Conservation (phyloP, 1,284 basidiomycete species). For the Naganishia liquefaciens region DNA sequence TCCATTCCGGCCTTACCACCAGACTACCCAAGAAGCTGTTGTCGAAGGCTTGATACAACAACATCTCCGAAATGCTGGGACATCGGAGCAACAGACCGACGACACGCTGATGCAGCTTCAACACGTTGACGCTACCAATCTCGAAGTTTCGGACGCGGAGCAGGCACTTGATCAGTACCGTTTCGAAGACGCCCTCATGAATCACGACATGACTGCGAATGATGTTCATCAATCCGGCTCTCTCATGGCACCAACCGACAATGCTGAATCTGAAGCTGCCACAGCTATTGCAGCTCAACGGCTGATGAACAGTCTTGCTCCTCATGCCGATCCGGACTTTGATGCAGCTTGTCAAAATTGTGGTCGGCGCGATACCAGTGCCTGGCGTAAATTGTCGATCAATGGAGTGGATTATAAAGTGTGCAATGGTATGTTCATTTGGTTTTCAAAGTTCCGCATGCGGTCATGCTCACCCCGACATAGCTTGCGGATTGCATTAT, state of each 20-base stretch:
- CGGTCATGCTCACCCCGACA: neutral
- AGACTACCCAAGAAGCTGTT: constrained; percentile 17
- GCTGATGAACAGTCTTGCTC: constrained; percentile 21
- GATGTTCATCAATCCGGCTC: neutral
- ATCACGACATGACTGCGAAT: constrained; percentile 4
- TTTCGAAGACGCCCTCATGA: constrained; percentile 25
- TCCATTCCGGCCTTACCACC: constrained; percentile 14
- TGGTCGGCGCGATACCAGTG: constrained; percentile 27
- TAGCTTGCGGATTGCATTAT: constrained; percentile 34
- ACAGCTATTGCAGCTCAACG: constrained; percentile 23
- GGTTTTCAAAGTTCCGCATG: neutral
- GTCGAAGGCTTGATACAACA: constrained; percentile 16
- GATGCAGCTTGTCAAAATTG: constrained; percentile 33
- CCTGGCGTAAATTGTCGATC: constrained; percentile 32
- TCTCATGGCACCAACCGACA: neutral
- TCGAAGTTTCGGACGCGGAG: constrained; percentile 14
- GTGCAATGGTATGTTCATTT: constrained; percentile 30
- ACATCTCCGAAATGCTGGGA: constrained; percentile 11
- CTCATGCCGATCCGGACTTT: constrained; percentile 15
- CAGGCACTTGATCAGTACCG: constrained; percentile 17
- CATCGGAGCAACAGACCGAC: constrained; percentile 2
- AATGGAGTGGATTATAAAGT: constrained; percentile 30
- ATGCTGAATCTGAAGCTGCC: constrained; percentile 1
- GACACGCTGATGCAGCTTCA: constrained; percentile 11
- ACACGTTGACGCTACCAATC: constrained; percentile 8